Base-by-base conservation (phyloP, 2,329 filamentous ascomycete species). In the Didymella sp. region DNA sequence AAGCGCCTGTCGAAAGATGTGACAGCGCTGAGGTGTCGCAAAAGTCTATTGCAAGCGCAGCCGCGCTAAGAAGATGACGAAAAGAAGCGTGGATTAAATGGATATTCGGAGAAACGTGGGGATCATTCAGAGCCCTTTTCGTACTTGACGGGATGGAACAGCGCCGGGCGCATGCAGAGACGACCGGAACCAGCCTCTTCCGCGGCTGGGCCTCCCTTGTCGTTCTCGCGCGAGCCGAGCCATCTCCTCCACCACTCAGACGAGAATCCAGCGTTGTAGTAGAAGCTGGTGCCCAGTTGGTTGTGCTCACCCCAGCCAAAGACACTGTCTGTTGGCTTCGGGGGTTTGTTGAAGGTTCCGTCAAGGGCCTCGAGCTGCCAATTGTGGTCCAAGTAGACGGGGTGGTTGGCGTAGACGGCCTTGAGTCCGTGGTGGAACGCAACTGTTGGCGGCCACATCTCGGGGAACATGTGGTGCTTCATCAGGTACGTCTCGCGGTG, bases 391-490 rank as follows among this genome's bases (percentile, higher is more conserved):
- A 92, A 90, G 74, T 87, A 93, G 43, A 93, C 85, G 1, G 90
- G 90, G 74, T 93, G 90, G 11, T 90, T 90, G 11, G 87, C 89
- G 68, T 88, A 91, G 4, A 92, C 88, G 4, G 89, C 87, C 77
- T 94, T 94, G 45, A 93, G 80, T 6, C 91, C 90, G 71, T 95
- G 89, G 60, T 92, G 85, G 17, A 94, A 81, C 0, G 89, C 86
- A 24, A 89, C 84, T 0, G 89, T 89, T 52, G 89, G 87, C 0
- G 89, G 86, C 58, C 87, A 89, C 89, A 94, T 92, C 72, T 94
- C 90, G 0, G 89, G 90, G 56, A 88, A 89, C 67, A 93, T 87
- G 69, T 79, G 78, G 70, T 92, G 89, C 67, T 89, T 89, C 61
- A 89, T 88, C 13, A 84, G 82, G 61, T 89, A 80, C 50, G 90